A percentile compares a stretch with the other conserved stretches of the same genome.
Conservation (phyloP, 208 protist genomes). For the Leishmania aethiopica region DNA sequence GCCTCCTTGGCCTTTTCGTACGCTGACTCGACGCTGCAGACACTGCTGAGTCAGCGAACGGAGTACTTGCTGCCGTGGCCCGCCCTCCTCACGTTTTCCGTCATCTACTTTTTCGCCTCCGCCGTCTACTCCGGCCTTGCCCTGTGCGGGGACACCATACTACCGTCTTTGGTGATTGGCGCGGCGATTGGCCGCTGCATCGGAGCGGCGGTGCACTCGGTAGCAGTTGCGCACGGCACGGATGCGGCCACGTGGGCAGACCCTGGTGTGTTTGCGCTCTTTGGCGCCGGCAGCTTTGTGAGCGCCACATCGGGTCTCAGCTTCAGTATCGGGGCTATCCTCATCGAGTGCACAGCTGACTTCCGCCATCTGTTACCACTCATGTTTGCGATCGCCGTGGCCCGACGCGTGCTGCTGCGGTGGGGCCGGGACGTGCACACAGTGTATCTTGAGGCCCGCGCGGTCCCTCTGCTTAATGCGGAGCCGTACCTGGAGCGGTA, state of each 20-base stretch:
- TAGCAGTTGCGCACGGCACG: not conserved
- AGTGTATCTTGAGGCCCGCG: slow-evolving; percentile 43
- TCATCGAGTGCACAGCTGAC: slow-evolving; percentile 57
- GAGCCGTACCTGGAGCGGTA: slow-evolving; percentile 48
- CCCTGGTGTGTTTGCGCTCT: slow-evolving; percentile 55
- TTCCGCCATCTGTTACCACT: slow-evolving; percentile 59
- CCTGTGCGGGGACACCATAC: slow-evolving; percentile 32
- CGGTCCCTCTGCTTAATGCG: slow-evolving; percentile 54
- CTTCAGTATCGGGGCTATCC: slow-evolving; percentile 46
- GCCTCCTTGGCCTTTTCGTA: slow-evolving; percentile 57
- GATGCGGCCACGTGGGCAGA: slow-evolving; percentile 44
- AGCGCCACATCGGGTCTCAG: slow-evolving; percentile 50
- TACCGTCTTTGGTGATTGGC: slow-evolving; percentile 41
- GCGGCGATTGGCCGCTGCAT: slow-evolving; percentile 42
- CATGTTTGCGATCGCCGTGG: slow-evolving; percentile 55
- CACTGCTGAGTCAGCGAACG: slow-evolving; percentile 46
- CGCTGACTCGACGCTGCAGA: slow-evolving; percentile 54
- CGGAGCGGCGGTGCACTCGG: slow-evolving; percentile 25
- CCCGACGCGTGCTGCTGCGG: slow-evolving; percentile 37
- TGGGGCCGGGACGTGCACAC: slow-evolving; percentile 50
- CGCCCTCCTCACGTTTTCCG: slow-evolving; percentile 38
- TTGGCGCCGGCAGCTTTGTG: slow-evolving; percentile 66
- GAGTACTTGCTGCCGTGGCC: slow-evolving; percentile 35
- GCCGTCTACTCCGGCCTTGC: slow-evolving; percentile 52
- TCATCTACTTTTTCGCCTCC: slow-evolving; percentile 47